Base-by-base conservation (phyloP, 495 filamentous ascomycete species). In the Neohortaea acidophila region DNA sequence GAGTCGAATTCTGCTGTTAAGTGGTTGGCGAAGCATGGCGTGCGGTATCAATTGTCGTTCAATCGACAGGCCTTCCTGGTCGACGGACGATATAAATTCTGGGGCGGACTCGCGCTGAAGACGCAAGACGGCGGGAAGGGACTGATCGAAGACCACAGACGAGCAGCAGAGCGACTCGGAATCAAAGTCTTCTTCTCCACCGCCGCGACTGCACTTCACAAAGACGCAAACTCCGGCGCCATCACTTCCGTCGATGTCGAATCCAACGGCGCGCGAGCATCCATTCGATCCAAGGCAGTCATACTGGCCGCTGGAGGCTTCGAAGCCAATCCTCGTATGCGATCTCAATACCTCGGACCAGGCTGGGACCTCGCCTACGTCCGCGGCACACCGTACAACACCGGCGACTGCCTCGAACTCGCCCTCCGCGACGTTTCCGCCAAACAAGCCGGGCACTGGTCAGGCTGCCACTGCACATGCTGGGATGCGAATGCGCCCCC, bases 221-320 rank as follows among this genome's bases (percentile, higher is more conserved):
- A 48, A 0, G 56, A 69, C 31, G 38, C 55, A 0, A 13, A 17
- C 2, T 59, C 58, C 0, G 62, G 59, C 2, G 55, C 49, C 1
- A 60, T 70, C 5, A 40, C 34, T 1, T 59, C 55, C 6, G 58
- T 68, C 1, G 40, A 43, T 2, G 60, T 63, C 5, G 43, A 59
- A 11, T 45, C 45, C 4, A 29, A 46, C 10, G 54, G 55, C 15
- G 44, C 45, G 36, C 36, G 41, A 8, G 41, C 47, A 3, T 29
- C 38, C 2, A 61, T 74, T 38, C 39, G 45, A 2, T 53, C 64
- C 0, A 36, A 41, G 0, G 59, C 65, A 1, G 52, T 75, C 1
- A 53, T 78, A n/a, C 53, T 79, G 6, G 67, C 68, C 0, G 65
- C 68, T 5, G 74, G 75, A 6, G 75, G 75, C 0, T 78, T 78